Percentiles rank a stretch among this genome's conserved stretches.
Conservation (phyloP, 169 alveolate species). For the Eimeria maxima region DNA sequence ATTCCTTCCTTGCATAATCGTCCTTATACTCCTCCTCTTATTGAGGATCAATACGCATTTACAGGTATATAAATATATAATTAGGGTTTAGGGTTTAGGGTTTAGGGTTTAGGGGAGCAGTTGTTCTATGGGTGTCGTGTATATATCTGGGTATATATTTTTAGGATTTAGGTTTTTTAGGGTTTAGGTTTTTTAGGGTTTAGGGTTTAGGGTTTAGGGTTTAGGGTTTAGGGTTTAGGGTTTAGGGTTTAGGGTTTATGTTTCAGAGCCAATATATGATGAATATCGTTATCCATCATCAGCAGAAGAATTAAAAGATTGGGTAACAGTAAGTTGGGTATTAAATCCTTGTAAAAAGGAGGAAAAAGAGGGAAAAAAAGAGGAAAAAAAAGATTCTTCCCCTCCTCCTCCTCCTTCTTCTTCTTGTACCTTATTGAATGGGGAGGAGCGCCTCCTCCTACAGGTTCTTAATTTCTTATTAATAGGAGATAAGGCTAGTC, state of each 20-base stretch:
- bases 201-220: not conserved
- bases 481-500: slow-evolving; percentile 71
- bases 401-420: not conserved
- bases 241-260: not conserved
- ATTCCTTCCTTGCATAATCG: not conserved
- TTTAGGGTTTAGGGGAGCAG: too few relatives aligned
- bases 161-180: too few relatives aligned
- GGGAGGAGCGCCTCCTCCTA: not conserved
- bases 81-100: too few relatives aligned
- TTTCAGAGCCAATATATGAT: slow-evolving; percentile 54
- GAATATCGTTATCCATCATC: slow-evolving; percentile 26
- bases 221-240: not conserved
- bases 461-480: slow-evolving; percentile 53
- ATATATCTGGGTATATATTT: too few relatives aligned
- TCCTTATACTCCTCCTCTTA: not conserved
- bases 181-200: too few relatives aligned
- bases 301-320: slow-evolving; percentile 66
- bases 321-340: slow-evolving; percentile 65
- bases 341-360: slow-evolving; percentile 33
- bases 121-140: too few relatives aligned
- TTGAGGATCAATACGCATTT: not conserved
- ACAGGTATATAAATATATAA: not conserved
- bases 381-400: too few relatives aligned
- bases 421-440: too few relatives aligned
- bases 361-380: not conserved